phyloP scores from a whole-genome alignment of 2,329 filamentous ascomycete species.

The Trichoderma pleuroti region DNA sequence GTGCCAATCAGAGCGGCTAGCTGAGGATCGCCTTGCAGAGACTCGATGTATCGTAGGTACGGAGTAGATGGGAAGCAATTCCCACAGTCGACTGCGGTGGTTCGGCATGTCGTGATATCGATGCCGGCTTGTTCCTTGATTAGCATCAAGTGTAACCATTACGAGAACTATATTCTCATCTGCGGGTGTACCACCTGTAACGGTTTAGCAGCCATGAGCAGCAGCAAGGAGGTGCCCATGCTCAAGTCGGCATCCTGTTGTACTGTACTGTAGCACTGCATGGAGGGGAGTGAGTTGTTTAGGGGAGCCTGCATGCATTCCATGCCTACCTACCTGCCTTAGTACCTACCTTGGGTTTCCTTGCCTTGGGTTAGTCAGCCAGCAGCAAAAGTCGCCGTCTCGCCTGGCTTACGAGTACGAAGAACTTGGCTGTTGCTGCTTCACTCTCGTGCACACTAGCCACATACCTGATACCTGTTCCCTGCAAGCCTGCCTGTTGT shows the following conservation, averaged over 20 bases:
- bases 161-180: no score
- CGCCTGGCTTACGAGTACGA: background rate
- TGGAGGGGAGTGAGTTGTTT: background rate
- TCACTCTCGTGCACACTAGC: background rate
- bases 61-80: background rate
- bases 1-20: conserved; percentile 3
- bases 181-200: no score
- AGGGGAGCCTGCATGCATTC: background rate
- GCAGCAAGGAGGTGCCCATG: background rate
- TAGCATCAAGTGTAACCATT: no score
- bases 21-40: conserved; percentile 9
- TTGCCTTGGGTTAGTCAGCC: background rate
- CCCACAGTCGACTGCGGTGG: background rate
- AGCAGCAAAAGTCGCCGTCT: background rate
- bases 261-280: background rate
- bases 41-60: background rate
- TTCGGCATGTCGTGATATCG: background rate
- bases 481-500: background rate
- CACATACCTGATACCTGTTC: background rate
- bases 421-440: background rate
- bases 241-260: background rate
- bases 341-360: background rate
- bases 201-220: background rate
- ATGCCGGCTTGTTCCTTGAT: no score
- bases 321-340: background rate